A percentile compares a stretch with the other conserved stretches of the same genome.
Evolutionary conservation across 306 rosid species (phyloP).

Genomic region (Prunus campanulata): DNA sequence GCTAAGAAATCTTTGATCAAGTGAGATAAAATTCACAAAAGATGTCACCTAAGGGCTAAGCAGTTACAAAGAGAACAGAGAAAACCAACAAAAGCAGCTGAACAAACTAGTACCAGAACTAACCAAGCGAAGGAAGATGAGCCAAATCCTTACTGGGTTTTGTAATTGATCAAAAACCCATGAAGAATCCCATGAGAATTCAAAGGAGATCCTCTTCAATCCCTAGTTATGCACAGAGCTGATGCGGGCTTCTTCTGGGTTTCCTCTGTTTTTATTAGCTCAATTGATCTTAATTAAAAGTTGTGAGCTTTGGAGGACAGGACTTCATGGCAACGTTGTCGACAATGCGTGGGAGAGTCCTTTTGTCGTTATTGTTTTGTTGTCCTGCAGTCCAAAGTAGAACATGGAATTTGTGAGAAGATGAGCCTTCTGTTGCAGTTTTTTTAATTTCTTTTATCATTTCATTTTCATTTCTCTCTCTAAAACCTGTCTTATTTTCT

Average conservation of each 20-base stretch:
- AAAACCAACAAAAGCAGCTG: constrained; percentile 36
- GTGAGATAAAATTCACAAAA: not conserved
- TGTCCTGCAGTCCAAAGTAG: constrained; percentile 56
- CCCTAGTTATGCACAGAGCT: constrained; percentile 9
- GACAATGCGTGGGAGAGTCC: constrained; percentile 62
- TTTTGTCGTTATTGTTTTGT: constrained; percentile 64
- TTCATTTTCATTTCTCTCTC: constrained; percentile 10
- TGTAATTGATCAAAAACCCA: constrained; percentile 40
- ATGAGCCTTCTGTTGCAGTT: constrained; percentile 17
- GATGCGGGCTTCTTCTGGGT: constrained; percentile 7
- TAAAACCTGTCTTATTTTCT: not conserved
- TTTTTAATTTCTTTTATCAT: not conserved
- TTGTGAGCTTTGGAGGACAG: constrained; percentile 32
- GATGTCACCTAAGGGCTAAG: not conserved
- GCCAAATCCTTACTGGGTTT: constrained; percentile 43
- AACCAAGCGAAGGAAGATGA: constrained; percentile 19
- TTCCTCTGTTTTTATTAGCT: constrained; percentile 24
- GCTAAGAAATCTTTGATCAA: not conserved
- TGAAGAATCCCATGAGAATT: constrained; percentile 33
- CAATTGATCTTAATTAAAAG: constrained; percentile 28
- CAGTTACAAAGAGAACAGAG: constrained; percentile 4
- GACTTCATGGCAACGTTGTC: constrained; percentile 59
- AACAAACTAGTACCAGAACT: constrained; percentile 1
- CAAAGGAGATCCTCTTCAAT: constrained; percentile 39
- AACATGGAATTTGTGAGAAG: constrained; percentile 53